phyloP scores from a whole-genome alignment of 352 stramenopile genomes.

The Globisporangium nagaii region DNA sequence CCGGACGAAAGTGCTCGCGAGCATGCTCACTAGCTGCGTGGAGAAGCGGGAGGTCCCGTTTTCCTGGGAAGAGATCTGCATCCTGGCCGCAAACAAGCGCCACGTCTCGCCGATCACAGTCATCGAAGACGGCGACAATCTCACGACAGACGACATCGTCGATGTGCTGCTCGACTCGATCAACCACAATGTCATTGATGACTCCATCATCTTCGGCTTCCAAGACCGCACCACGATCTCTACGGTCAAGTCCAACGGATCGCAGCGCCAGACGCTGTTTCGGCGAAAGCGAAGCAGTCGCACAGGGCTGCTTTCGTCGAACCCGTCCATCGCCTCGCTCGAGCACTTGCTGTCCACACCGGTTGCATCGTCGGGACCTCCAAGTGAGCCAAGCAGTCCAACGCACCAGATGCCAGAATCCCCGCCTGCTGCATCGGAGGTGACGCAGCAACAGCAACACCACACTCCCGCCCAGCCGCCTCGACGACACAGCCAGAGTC shows the following conservation, averaged over 20 bases:
- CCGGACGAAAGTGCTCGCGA: conserved; percentile 4
- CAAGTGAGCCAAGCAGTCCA: neutral
- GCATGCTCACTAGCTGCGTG: conserved; percentile 20
- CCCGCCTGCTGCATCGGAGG: neutral
- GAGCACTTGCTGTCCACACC: neutral
- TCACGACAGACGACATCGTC: conserved; percentile 1
- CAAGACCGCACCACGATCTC: neutral
- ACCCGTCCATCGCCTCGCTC: neutral
- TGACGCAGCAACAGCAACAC: neutral
- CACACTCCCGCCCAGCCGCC: neutral
- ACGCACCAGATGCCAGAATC: neutral
- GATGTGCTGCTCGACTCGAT: conserved; percentile 1
- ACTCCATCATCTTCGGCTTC: conserved; percentile 4
- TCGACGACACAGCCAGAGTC: neutral
- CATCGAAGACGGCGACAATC: conserved; percentile 3
- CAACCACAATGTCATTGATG: neutral
- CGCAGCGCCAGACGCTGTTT: neutral
- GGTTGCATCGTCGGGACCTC: neutral
- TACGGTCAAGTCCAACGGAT: neutral
- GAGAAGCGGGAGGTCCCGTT: conserved; percentile 7
- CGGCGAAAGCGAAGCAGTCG: neutral
- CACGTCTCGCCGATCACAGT: neutral
- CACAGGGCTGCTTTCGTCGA: neutral
- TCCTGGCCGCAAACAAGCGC: neutral
- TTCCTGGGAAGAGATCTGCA: conserved; percentile 5